Conservation (phyloP, 495 filamentous ascomycete species). For the Geoglossum glabrum region DNA sequence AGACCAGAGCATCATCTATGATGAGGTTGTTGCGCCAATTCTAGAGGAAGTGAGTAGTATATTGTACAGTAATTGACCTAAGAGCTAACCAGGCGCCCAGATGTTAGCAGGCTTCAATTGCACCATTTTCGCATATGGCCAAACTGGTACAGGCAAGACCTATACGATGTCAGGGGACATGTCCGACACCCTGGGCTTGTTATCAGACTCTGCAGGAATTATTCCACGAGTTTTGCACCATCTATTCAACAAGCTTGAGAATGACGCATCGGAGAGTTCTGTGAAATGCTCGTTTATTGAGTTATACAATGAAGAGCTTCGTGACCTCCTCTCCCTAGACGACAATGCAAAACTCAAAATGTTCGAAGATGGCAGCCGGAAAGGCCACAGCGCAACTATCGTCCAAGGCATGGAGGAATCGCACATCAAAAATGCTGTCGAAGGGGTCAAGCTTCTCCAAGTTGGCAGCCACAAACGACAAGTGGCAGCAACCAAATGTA, state of each 20-base stretch:
- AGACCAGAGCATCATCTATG: conserved; percentile 79
- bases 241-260: conserved; percentile 64
- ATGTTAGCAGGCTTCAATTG: conserved; percentile 96
- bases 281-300: conserved; percentile 99
- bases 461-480: conserved; percentile 81
- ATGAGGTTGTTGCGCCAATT: conserved; percentile 82
- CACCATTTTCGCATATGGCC: conserved; percentile 95
- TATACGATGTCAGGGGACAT: conserved; percentile 99
- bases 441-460: conserved; percentile 77
- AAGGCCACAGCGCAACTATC: conserved; percentile 54
- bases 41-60: conserved; percentile 56
- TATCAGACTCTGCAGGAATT: conserved; percentile 83
- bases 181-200: conserved; percentile 60
- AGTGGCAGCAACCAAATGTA: conserved; percentile 95
- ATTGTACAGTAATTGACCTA: not conserved
- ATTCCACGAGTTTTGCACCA: conserved; percentile 77
- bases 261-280: conserved; percentile 58
- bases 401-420: conserved; percentile 97
- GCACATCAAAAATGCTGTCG: conserved; percentile 64
- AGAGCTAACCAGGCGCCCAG: conserved; percentile 22
- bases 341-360: conserved; percentile 81
- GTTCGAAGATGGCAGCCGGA: conserved; percentile 73
- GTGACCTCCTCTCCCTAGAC: conserved; percentile 65
- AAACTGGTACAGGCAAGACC: conserved; percentile 94
- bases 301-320: conserved; percentile 90